A percentile compares a stretch with the other conserved stretches of the same genome.
These are phyloP conservation scores for Thozetella sp. DNA, from an alignment of 495 filamentous ascomycete species.

Conservation along the genomic window DNA sequence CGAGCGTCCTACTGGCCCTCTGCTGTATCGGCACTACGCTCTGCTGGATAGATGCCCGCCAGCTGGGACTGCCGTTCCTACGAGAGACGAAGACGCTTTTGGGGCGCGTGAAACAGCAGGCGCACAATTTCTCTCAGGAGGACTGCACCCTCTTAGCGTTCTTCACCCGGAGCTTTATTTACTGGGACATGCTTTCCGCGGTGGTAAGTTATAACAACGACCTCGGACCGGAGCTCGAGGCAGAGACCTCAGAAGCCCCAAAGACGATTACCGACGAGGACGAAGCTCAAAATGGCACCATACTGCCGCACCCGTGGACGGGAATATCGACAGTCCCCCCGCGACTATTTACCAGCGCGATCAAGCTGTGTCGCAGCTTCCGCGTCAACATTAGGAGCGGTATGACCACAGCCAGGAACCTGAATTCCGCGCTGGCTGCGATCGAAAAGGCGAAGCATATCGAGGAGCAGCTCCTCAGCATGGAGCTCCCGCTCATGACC, in stretches of 20 bases:
- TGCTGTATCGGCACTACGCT: slow-evolving; percentile 1
- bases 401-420: neutral
- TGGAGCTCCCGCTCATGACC: neutral
- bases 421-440: neutral
- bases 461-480: slow-evolving; percentile 1
- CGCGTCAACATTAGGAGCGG: neutral
- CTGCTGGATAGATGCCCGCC: neutral
- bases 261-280: neutral
- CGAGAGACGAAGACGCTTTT: neutral
- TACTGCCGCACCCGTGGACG: slow-evolving; percentile 4
- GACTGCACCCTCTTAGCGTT: neutral
- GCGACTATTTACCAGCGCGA: neutral
- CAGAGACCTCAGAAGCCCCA: neutral
- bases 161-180: neutral
- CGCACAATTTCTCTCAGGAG: neutral
- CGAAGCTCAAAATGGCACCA: neutral
- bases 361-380: slow-evolving; percentile 1
- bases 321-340: neutral
- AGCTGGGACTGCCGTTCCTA: neutral
- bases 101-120: neutral
- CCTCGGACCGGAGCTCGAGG: neutral
- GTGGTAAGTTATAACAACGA: neutral
- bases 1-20: neutral
- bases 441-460: neutral
- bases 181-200: slow-evolving; percentile 4